Percentiles rank a stretch among this genome's conserved stretches.
These are phyloP conservation scores for Penicillium nordicum DNA, from an alignment of 2,329 filamentous ascomycete genomes.

Conservation along the genomic window DNA sequence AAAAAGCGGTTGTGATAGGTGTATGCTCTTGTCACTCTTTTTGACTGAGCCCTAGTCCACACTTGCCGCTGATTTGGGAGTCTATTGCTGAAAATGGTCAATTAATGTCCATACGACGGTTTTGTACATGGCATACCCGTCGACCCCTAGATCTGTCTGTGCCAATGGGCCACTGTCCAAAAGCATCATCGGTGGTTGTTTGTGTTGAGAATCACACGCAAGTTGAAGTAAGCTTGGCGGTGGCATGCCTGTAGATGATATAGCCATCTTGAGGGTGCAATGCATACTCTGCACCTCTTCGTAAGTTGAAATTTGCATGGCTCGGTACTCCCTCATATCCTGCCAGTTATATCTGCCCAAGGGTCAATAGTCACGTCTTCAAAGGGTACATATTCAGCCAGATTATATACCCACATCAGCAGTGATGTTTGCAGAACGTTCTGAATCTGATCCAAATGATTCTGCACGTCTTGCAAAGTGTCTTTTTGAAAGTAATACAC, in stretches of 20 bases:
- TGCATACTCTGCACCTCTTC: background rate
- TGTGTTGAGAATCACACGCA: background rate
- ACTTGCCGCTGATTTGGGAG: too few species aligned
- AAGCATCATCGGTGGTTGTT: background rate
- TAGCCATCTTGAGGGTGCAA: background rate
- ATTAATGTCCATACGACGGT: background rate
- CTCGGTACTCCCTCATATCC: background rate
- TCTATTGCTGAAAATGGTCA: background rate
- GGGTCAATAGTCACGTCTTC: background rate
- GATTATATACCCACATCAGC: background rate
- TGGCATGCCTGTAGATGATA: background rate
- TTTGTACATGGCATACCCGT: background rate
- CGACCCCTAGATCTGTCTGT: background rate
- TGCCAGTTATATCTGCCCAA: background rate
- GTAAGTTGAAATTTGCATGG: background rate
- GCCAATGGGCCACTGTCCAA: background rate
- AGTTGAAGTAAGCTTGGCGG: background rate
- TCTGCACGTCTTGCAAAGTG: background rate
- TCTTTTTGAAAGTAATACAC: background rate
- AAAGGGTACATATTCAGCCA: too few species aligned
- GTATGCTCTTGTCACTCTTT: background rate
- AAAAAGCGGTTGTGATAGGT: constrained; percentile 4
- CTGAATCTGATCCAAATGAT: background rate
- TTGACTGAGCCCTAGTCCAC: background rate
- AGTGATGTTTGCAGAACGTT: background rate